These are phyloP conservation scores for Fusarium nanum DNA, from an alignment of 2,329 filamentous ascomycete species.

Conservation along the genomic window DNA sequence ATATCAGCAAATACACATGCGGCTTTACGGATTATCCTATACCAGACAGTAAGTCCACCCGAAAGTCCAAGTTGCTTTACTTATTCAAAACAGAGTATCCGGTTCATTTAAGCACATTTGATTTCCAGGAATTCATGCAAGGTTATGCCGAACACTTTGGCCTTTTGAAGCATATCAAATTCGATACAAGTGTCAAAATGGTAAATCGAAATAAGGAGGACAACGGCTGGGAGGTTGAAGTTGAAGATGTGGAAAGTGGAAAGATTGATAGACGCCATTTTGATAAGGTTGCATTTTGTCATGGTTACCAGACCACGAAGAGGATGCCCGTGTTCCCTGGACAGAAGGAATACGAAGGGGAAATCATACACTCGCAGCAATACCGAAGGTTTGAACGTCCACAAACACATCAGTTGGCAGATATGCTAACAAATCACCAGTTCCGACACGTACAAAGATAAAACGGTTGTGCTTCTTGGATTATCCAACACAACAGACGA, in stretches of 20 bases:
- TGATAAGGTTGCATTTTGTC: conserved; percentile 30
- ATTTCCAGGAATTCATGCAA: conserved; percentile 35
- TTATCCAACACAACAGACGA: conserved; percentile 20
- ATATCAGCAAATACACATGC: conserved; percentile 33
- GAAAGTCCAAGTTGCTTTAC: no score
- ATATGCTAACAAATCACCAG: background rate
- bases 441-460: background rate
- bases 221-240: conserved; percentile 2
- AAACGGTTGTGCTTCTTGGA: conserved; percentile 21
- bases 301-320: conserved; percentile 23
- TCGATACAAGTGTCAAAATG: conserved; percentile 2
- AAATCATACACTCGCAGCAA: conserved; percentile 26
- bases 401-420: rapidly evolving
- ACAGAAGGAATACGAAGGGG: background rate
- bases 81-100: conserved; percentile 4
- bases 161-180: background rate
- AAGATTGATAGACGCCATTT: background rate
- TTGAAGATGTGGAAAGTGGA: background rate
- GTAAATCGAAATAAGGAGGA: conserved; percentile 6
- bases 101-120: background rate
- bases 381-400: conserved; percentile 4
- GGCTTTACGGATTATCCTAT: conserved; percentile 29
- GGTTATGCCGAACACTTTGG: conserved; percentile 17
- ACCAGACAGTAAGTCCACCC: conserved; percentile 14
- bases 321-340: conserved; percentile 21